A percentile compares a stretch with the other conserved stretches of the same genome.
phyloP scores from a whole-genome alignment of 768 basidiomycete genomes.

The Termitomyces bulborhizus region DNA sequence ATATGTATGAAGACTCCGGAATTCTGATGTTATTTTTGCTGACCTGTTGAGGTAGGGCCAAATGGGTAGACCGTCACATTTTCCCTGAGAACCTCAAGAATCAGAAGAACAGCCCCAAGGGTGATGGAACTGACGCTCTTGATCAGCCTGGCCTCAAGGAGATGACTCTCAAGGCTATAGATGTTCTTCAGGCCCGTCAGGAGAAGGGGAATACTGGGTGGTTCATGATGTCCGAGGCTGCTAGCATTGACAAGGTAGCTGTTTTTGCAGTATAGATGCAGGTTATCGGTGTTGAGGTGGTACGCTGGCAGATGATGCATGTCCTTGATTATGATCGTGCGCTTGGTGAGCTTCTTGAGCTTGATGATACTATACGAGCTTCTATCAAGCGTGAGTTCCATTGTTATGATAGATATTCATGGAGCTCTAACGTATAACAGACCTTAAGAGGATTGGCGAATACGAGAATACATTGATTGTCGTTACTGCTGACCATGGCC shows the following conservation, averaged over 20 bases:
- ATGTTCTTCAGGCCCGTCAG: constrained; percentile 32
- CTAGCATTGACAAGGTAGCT: constrained; percentile 35
- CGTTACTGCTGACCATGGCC: constrained; percentile 41
- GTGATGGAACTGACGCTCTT: constrained; percentile 34
- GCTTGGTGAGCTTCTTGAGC: constrained; percentile 37
- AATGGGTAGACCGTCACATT: constrained; percentile 39
- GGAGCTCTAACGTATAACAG: constrained; percentile 14
- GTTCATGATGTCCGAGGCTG: constrained; percentile 45
- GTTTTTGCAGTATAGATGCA: neutral
- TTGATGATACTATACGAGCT: constrained; percentile 38
- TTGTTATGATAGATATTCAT: neutral
- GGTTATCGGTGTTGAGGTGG: neutral
- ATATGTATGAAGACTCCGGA: constrained; percentile 10
- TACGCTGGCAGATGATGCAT: constrained; percentile 33
- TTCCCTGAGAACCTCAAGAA: constrained; percentile 29
- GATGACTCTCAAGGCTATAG: constrained; percentile 42
- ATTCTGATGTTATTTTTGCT: neutral
- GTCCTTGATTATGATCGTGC: constrained; percentile 41
- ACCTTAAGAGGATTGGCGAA: constrained; percentile 37
- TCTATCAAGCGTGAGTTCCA: constrained; percentile 30
- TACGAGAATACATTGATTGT: constrained; percentile 36
- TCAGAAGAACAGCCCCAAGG: constrained; percentile 32
- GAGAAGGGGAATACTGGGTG: constrained; percentile 31
- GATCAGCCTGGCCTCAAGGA: constrained; percentile 44
- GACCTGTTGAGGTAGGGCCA: constrained; percentile 23